Base-by-base conservation (phyloP, 2,329 filamentous ascomycete species). In the Coniochaeta sp. region DNA sequence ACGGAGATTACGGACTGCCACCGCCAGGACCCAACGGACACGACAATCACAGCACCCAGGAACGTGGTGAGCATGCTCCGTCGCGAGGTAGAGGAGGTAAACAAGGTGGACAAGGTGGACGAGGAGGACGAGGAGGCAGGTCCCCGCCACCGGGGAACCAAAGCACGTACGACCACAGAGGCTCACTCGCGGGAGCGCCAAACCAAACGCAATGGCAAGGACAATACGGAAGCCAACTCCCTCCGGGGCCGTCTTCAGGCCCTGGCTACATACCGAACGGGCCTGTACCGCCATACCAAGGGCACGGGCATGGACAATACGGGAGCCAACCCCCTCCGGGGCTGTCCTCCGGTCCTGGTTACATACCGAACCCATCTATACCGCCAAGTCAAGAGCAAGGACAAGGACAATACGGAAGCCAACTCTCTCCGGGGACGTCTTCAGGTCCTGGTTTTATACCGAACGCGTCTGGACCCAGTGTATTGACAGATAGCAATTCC, bases 1-100 rank as follows among this genome's bases (percentile, higher is more conserved):
- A n/a, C n/a, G 82, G 82, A n/a, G 77, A 77, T 17, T 79, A 82
- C 66, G 70, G 73, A 66, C 68, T 66, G 28, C 71, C 76, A 61
- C 71, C 75, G 54, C 65, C 67, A 54, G 38, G 54, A 24, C 30
- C 54, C 17, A 66, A 70, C 60, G 73, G 70, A 28, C 68, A 70
- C 22, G 69, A 69, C 30, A 70, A 69, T 19, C 70, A 70, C 54
- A 73, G 73, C 38, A 65, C 69, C 62, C 64, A 66, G 36, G 64
- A 68, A 24, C 65, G 72, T 59, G 67, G 72, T 55, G 71, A 70
- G 47, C 73, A 74, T 55, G 77, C 76, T 10, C 76, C 78, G n/a
- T 76, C 79, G 2, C 75, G n/a, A n/a, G n/a, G n/a, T n/a, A n/a
- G n/a, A n/a, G n/a, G n/a, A n/a, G n/a, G n/a, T n/a, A n/a, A n/a